Conservation (phyloP, 2,329 filamentous ascomycete species). For the Sclerotiophoma versabilis region DNA sequence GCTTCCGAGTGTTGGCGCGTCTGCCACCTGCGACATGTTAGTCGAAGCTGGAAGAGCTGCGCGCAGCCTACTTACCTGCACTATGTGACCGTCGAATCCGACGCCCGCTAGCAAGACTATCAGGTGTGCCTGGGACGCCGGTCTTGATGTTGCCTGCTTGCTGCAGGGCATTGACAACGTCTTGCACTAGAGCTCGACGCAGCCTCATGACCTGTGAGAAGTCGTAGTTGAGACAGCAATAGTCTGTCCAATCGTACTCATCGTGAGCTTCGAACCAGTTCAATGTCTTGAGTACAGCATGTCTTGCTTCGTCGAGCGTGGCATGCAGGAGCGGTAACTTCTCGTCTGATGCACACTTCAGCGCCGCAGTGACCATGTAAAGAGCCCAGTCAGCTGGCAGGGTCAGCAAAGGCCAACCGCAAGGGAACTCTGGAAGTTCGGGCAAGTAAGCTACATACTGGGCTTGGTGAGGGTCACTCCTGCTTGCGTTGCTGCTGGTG, state of each 20-base stretch:
- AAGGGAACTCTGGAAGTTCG: too few species aligned
- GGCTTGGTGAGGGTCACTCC: slow-evolving; percentile 20
- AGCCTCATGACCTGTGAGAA: slow-evolving; percentile 28
- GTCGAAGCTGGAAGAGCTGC: neutral
- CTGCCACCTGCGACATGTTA: neutral
- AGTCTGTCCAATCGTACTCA: slow-evolving; percentile 28
- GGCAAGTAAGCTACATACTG: slow-evolving; percentile 10
- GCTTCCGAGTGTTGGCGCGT: slow-evolving; percentile 11
- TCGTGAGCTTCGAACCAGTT: slow-evolving; percentile 25
- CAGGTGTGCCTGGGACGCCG: slow-evolving; percentile 1
- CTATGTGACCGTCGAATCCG: neutral
- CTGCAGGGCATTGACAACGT: slow-evolving; percentile 22
- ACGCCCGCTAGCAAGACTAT: neutral
- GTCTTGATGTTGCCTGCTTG: slow-evolving; percentile 12
- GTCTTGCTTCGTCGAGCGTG: slow-evolving; percentile 15
- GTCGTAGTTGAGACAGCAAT: slow-evolving; percentile 18
- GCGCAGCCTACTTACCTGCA: neutral
- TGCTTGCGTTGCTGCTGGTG: slow-evolving; percentile 3
- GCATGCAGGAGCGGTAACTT: neutral
- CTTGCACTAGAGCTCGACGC: slow-evolving; percentile 22
- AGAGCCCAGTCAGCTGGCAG: slow-evolving; percentile 19
- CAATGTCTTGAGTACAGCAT: slow-evolving; percentile 20
- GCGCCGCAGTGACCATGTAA: slow-evolving; percentile 22
- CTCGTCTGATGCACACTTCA: slow-evolving; percentile 15
- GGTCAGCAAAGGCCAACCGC: neutral